Evolutionary conservation across 495 filamentous ascomycete species (phyloP).

Genomic region (Tetracladium marchalianum): DNA sequence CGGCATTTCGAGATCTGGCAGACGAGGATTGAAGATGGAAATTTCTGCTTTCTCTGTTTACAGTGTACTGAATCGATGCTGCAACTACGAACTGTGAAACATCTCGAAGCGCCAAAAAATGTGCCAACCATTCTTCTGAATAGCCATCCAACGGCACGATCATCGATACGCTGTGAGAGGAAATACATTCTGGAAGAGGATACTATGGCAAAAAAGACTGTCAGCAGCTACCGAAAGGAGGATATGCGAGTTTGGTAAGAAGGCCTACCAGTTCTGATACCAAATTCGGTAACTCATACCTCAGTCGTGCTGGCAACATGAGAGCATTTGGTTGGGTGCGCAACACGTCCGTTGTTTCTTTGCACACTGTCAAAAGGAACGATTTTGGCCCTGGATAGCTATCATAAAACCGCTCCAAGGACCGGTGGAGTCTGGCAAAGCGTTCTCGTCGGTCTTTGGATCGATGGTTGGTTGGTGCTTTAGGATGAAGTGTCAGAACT

Average conservation of each 20-base stretch:
- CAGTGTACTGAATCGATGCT: constrained; percentile 26
- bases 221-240: neutral
- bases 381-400: constrained; percentile 25
- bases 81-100: constrained; percentile 26
- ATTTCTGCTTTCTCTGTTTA: constrained; percentile 25
- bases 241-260: no score
- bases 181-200: constrained; percentile 15
- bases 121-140: constrained; percentile 20
- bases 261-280: constrained; percentile 22
- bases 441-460: constrained; percentile 23
- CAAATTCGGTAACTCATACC: constrained; percentile 24
- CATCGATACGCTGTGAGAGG: constrained; percentile 17
- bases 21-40: constrained; percentile 22
- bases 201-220: constrained; percentile 8
- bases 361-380: constrained; percentile 25
- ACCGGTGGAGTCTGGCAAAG: constrained; percentile 24
- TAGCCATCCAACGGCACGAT: constrained; percentile 17
- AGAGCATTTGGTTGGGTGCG: constrained; percentile 23
- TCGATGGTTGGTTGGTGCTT: constrained; percentile 19
- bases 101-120: constrained; percentile 27
- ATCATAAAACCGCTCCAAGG: constrained; percentile 25
- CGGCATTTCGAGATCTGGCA: constrained; percentile 26
- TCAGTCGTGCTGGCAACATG: constrained; percentile 19
- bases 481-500: constrained; percentile 27
- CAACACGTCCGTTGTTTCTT: constrained; percentile 22